Evolutionary conservation across 2,329 filamentous ascomycete genomes (phyloP).

Genomic region (Fusarium nanum): DNA sequence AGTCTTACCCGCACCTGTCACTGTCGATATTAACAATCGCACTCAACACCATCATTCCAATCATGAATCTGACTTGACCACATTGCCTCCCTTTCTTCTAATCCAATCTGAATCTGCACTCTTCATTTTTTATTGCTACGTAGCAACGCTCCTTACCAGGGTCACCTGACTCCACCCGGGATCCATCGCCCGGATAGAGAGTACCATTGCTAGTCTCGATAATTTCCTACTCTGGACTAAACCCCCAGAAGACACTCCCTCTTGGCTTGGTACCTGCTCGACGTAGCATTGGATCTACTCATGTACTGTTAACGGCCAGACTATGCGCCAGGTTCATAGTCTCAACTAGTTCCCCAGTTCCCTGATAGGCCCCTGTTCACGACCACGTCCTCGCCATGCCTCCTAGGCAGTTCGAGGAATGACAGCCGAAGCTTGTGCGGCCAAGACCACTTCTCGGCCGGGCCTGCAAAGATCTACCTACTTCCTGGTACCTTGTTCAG

Average conservation of each 20-base stretch:
- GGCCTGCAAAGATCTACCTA: neutral
- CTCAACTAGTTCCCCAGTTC: neutral
- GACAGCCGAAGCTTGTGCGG: constrained; percentile 6
- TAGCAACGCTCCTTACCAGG: neutral
- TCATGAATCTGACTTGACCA: neutral
- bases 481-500: neutral
- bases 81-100: neutral
- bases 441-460: constrained; percentile 3
- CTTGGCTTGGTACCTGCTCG: neutral
- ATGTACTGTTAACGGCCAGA: neutral
- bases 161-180: neutral
- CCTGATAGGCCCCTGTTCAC: neutral
- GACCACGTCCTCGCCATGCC: neutral
- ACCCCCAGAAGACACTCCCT: neutral
- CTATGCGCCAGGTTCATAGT: neutral
- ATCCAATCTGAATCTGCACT: neutral
- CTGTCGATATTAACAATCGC: neutral
- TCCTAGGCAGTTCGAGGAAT: neutral
- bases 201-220: neutral
- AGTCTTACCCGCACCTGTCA: constrained; percentile 1
- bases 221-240: neutral
- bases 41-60: neutral
- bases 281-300: neutral
- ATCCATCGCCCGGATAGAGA: neutral
- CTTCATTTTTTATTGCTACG: neutral